phyloP scores from a whole-genome alignment of 1,284 basidiomycete species.

The Quambalaria eucalypti region DNA sequence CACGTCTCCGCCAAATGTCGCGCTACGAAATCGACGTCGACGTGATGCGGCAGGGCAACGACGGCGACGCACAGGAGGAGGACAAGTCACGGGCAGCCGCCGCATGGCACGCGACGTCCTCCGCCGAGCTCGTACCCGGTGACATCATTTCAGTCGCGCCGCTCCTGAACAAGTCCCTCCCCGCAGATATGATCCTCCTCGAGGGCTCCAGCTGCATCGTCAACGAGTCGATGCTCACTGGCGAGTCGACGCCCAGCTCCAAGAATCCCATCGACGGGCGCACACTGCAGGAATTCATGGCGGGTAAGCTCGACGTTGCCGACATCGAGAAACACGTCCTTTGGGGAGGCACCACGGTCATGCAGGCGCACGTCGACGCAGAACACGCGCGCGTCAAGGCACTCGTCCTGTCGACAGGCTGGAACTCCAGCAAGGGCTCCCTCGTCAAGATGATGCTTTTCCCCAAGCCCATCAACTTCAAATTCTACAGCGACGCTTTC shows the following conservation, averaged over 20 bases:
- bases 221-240: conserved; percentile 25
- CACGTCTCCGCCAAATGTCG: conserved; percentile 21
- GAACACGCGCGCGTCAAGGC: background rate
- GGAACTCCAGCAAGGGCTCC: conserved; percentile 20
- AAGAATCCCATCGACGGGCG: conserved; percentile 9
- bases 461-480: conserved; percentile 16
- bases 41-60: conserved; percentile 5
- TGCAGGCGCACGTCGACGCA: conserved; percentile 8
- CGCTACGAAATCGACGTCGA: conserved; percentile 17
- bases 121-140: conserved; percentile 18
- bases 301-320: conserved; percentile 1
- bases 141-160: conserved; percentile 16
- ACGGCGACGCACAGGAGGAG: conserved; percentile 6
- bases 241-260: conserved; percentile 20
- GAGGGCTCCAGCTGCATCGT: conserved; percentile 16
- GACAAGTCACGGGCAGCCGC: conserved; percentile 11
- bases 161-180: conserved; percentile 5
- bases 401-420: conserved; percentile 18
- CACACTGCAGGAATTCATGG: conserved; percentile 1
- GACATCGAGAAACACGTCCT: conserved; percentile 18
- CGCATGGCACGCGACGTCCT: background rate
- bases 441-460: conserved; percentile 24
- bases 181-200: conserved; percentile 17
- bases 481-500: conserved; percentile 20
- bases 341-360: conserved; percentile 18